Percentiles rank a stretch among this genome's conserved stretches.
phyloP scores from a whole-genome alignment of 371 early-diverging fungal genomes.

The Umbelopsis sp. region DNA sequence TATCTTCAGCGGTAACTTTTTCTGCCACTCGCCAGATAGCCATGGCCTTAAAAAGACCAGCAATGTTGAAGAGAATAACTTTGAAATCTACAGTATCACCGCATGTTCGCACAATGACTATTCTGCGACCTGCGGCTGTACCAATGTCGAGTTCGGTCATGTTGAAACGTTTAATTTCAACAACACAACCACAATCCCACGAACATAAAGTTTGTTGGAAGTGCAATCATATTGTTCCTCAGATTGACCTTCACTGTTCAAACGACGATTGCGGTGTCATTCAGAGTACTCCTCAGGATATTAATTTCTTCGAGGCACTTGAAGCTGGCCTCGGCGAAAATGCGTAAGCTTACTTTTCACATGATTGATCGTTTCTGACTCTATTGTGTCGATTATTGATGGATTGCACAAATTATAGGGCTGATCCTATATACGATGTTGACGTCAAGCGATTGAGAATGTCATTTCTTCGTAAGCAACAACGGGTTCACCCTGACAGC shows the following conservation, averaged over 20 bases:
- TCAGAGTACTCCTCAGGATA: slow-evolving; percentile 64
- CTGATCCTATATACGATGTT: slow-evolving; percentile 66
- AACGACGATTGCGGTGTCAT: slow-evolving; percentile 68
- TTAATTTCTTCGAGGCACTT: slow-evolving; percentile 70
- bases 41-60: not conserved
- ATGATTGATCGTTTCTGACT: not conserved
- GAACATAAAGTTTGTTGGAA: slow-evolving; percentile 51
- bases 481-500: slow-evolving; percentile 87
- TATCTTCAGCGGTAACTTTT: not conserved
- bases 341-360: slow-evolving; percentile 26
- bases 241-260: slow-evolving; percentile 50
- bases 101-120: not conserved
- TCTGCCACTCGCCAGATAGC: not conserved
- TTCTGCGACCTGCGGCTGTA: not conserved
- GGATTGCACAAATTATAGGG: slow-evolving; percentile 25
- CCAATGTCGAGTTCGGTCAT: not conserved
- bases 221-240: slow-evolving; percentile 48
- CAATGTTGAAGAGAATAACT: not conserved
- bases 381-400: not conserved
- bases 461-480: slow-evolving; percentile 77
- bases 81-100: not conserved
- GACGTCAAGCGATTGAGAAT: slow-evolving; percentile 64
- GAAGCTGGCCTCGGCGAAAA: slow-evolving; percentile 34
- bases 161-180: not conserved
- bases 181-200: not conserved